Percentiles rank a stretch among this genome's conserved stretches.
phyloP scores from a whole-genome alignment of 305 asterid genomes.

The Andrographis paniculata region DNA sequence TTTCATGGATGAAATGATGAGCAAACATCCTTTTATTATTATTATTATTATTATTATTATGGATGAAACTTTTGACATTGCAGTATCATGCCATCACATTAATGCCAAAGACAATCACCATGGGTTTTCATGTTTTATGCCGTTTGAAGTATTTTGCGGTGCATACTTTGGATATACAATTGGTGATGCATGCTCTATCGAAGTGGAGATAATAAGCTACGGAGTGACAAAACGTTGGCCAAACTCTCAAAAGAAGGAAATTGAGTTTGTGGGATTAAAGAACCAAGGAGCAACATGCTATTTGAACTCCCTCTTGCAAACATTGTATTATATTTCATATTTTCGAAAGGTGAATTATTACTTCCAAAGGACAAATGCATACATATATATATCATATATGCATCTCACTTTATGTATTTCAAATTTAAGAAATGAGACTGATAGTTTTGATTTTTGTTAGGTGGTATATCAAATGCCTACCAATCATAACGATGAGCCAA shows the following conservation, averaged over 20 bases:
- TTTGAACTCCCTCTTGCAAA: constrained; percentile 36
- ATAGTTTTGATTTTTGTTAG: constrained; percentile 17
- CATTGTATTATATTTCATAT: constrained; percentile 32
- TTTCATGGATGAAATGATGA: too few species aligned
- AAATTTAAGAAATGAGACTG: too few species aligned
- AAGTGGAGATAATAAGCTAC: too few species aligned
- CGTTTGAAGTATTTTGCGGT: constrained; percentile 5
- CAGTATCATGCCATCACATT: constrained; percentile 28
- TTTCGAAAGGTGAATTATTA: too few species aligned
- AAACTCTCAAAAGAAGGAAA: constrained; percentile 31
- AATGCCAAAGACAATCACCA: constrained; percentile 28
- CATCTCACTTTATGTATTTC: too few species aligned
- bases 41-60: background rate
- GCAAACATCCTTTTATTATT: too few species aligned
- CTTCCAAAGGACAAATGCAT: too few species aligned
- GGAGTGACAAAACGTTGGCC: background rate
- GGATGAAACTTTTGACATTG: constrained; percentile 1
- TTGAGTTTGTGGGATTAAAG: constrained; percentile 36
- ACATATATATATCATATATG: too few species aligned
- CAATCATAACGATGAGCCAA: constrained; percentile 23
- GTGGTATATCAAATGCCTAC: constrained; percentile 35
- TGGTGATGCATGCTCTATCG: too few species aligned
- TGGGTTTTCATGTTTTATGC: constrained; percentile 31
- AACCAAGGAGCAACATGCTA: constrained; percentile 47
- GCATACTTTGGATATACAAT: too few species aligned